Conservation (phyloP, 768 basidiomycete species). For the Russula virescens region DNA sequence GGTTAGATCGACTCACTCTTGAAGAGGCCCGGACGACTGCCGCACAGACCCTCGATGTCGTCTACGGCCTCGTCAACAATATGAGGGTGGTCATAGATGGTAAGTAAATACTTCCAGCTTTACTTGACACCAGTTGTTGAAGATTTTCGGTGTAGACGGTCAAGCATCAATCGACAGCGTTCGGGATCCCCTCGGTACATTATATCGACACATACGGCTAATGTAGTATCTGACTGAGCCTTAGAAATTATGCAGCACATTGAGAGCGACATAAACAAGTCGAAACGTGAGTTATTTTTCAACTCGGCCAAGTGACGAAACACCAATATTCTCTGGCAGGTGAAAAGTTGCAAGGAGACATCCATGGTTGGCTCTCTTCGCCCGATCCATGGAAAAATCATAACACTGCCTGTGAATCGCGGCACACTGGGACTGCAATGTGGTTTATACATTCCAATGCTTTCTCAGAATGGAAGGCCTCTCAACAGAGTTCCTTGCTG, state of each 20-base stretch:
- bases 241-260: not conserved
- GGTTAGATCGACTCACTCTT: not conserved
- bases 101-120: not conserved
- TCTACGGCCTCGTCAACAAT: not conserved
- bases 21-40: not conserved
- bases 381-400: conserved; percentile 1
- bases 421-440: not conserved
- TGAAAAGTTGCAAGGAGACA: not conserved
- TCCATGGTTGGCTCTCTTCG: not conserved
- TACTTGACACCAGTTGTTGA: not conserved
- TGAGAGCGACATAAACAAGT: not conserved
- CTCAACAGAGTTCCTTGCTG: not conserved
- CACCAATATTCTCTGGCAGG: not conserved
- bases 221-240: not conserved
- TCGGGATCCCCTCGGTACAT: not conserved
- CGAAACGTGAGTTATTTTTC: not conserved
- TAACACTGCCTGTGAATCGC: not conserved
- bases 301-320: not conserved
- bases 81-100: not conserved
- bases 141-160: not conserved
- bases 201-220: not conserved
- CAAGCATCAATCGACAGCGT: not conserved
- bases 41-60: not conserved
- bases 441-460: not conserved
- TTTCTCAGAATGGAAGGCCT: not conserved